Evolutionary conservation across 306 rosid species (phyloP).

Genomic region (Chamaecrista fasciculata): DNA sequence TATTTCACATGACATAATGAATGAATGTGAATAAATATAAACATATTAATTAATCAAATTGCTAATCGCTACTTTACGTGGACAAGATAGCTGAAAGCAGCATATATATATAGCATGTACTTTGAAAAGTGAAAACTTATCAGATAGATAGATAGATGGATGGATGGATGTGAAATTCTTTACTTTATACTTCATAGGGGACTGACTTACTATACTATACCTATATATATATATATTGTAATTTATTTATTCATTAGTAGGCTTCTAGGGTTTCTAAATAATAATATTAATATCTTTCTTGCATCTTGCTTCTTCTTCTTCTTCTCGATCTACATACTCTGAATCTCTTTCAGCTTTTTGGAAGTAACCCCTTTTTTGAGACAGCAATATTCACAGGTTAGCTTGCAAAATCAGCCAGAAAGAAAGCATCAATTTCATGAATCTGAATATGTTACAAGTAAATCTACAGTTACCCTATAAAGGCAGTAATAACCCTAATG

Average conservation of each 20-base stretch:
- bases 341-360: conserved; percentile 26
- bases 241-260: too few species aligned
- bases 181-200: conserved; percentile 26
- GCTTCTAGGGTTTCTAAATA: conserved; percentile 38
- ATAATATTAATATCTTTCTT: neutral
- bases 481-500: neutral
- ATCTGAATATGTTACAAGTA: conserved; percentile 37
- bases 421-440: conserved; percentile 36
- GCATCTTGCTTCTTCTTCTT: neutral
- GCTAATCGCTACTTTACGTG: conserved; percentile 42
- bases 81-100: conserved; percentile 50
- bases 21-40: too few species aligned
- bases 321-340: neutral
- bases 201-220: conserved; percentile 2
- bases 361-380: conserved; percentile 31
- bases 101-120: too few species aligned
- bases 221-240: too few species aligned
- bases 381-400: conserved; percentile 24
- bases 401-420: conserved; percentile 25
- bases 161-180: conserved; percentile 43
- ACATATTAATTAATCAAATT: neutral
- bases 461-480: conserved; percentile 31
- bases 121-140: conserved; percentile 33
- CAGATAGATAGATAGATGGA: neutral
- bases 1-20: neutral